Evolutionary conservation across 352 stramenopile genomes (phyloP).

Genomic region (Phytophthora pinifolia): DNA sequence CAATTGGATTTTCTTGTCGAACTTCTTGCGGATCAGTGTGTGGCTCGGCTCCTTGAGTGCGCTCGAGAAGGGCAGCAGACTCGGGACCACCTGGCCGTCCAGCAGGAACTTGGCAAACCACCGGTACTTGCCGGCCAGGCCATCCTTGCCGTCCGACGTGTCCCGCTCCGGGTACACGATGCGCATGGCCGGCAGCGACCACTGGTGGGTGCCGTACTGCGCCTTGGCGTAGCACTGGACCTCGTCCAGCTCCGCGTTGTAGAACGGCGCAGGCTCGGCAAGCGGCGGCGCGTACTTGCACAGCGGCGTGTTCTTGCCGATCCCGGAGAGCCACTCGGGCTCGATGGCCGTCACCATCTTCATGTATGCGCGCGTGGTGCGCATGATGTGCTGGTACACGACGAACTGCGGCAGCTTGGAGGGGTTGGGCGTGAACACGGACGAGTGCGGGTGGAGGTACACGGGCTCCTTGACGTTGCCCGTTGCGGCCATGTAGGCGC

Average conservation of each 20-base stretch:
- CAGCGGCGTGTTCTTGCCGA: slow-evolving; percentile 73
- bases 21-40: slow-evolving; percentile 82
- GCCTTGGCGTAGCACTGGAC: slow-evolving; percentile 81
- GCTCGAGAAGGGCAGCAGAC: slow-evolving; percentile 74
- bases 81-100: slow-evolving; percentile 59
- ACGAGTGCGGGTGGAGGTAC: slow-evolving; percentile 87
- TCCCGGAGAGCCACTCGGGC: slow-evolving; percentile 93
- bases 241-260: slow-evolving; percentile 54
- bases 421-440: slow-evolving; percentile 74
- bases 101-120: slow-evolving; percentile 88
- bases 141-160: slow-evolving; percentile 34
- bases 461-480: slow-evolving; percentile 62
- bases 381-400: slow-evolving; percentile 80
- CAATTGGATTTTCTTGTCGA: slow-evolving; percentile 86
- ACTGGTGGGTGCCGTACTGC: slow-evolving; percentile 73
- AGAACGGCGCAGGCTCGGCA: slow-evolving; percentile 61
- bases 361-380: slow-evolving; percentile 91
- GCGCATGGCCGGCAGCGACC: slow-evolving; percentile 56
- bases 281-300: slow-evolving; percentile 69
- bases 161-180: slow-evolving; percentile 54
- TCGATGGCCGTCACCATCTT: slow-evolving; percentile 98
- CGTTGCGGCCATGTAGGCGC: slow-evolving; percentile 68
- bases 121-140: slow-evolving; percentile 52
- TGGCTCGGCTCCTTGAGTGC: slow-evolving; percentile 94
- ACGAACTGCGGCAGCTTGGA: slow-evolving; percentile 68